phyloP scores from a whole-genome alignment of 1,139 yeast species.

The Nadsonia starkeyi-henricii region DNA sequence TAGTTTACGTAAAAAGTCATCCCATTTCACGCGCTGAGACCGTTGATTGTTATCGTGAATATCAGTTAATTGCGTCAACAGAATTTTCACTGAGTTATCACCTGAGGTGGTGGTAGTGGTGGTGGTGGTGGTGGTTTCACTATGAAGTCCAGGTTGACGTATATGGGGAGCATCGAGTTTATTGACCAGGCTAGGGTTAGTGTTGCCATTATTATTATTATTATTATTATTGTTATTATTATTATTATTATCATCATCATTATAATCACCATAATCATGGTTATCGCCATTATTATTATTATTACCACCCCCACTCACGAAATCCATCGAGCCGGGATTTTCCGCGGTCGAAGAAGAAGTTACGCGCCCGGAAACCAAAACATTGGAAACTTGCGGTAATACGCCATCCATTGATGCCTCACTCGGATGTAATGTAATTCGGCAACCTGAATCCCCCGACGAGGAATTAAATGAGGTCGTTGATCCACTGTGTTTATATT shows the following conservation, averaged over 20 bases:
- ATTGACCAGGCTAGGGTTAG: no score
- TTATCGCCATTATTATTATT: no score
- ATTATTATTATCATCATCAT: no score
- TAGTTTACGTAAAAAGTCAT: conserved; percentile 21
- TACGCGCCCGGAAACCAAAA: not conserved
- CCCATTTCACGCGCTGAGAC: conserved; percentile 23
- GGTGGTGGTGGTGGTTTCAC: no score
- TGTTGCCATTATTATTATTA: no score
- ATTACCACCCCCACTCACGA: not conserved
- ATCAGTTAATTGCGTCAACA: conserved; percentile 22
- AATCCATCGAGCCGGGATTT: not conserved
- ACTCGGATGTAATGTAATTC: not conserved
- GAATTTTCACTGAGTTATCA: not conserved
- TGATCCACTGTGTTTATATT: not conserved
- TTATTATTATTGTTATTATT: no score
- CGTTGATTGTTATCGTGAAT: conserved; percentile 22
- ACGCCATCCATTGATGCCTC: not conserved
- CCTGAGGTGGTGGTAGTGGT: not conserved
- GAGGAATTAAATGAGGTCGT: not conserved
- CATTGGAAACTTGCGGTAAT: not conserved
- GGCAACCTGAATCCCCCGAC: not conserved
- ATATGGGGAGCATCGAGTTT: no score
- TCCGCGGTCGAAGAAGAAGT: not conserved
- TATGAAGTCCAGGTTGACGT: no score
- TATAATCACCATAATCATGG: no score